phyloP scores from a whole-genome alignment of 768 basidiomycete genomes.

The Suillus weaverae region DNA sequence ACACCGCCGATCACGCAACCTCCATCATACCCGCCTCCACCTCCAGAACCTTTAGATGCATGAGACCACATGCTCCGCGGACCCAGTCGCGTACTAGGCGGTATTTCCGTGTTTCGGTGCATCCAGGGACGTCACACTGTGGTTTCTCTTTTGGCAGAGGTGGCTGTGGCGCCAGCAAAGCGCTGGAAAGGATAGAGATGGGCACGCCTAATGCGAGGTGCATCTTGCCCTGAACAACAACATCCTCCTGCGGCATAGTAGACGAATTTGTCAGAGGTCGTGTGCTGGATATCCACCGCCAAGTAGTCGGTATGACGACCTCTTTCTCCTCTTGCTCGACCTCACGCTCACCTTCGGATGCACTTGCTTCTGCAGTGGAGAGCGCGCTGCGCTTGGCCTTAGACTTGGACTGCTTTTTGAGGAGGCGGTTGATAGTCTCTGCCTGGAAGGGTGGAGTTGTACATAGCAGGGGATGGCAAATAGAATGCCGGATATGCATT shows the following conservation, averaged over 20 bases:
- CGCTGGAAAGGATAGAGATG: conserved; percentile 24
- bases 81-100: conserved; percentile 63
- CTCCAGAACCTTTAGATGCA: conserved; percentile 60
- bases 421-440: conserved; percentile 85
- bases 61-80: conserved; percentile 62
- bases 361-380: conserved; percentile 46
- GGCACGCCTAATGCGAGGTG: conserved; percentile 58
- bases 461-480: neutral
- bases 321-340: conserved; percentile 38
- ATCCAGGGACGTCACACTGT: conserved; percentile 60
- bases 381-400: conserved; percentile 56
- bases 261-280: conserved; percentile 21
- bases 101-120: conserved; percentile 57
- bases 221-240: conserved; percentile 31
- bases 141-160: conserved; percentile 15
- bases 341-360: conserved; percentile 27
- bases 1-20: neutral
- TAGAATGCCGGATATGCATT: neutral
- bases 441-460: conserved; percentile 43
- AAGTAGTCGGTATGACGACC: conserved; percentile 52
- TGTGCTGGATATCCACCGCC: conserved; percentile 70
- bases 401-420: conserved; percentile 80
- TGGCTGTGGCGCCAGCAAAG: conserved; percentile 11
- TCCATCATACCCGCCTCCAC: conserved; percentile 12
- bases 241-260: conserved; percentile 7